Evolutionary conservation across 2,329 filamentous ascomycete genomes (phyloP), one percentile per base, ranked within the genome.

Genomic region (Penicillium sp.): DNA sequence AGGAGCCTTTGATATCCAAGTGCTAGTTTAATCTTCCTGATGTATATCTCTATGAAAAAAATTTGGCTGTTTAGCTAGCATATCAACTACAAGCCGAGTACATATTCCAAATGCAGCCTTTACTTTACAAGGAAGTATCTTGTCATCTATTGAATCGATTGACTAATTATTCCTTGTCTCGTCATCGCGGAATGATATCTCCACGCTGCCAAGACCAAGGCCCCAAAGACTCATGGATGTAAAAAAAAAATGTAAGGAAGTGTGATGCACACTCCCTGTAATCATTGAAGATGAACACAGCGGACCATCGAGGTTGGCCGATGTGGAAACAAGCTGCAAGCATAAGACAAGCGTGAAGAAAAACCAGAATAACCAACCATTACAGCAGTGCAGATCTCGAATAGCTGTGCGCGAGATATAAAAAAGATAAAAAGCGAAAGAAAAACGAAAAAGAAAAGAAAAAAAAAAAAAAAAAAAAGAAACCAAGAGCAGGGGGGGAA

Each of bases 381-480:
- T 64, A 66, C 58, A 61, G 61, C 61, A 62, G 49, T 62, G 54
- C 54, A 64, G 62, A 63, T 56, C 38, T 59, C 54, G 43, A 37
- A 45, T 52, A 52, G 29, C 48, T 56, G 48, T 41, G 49, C 53
- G 38, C 43, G 49, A 47, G 38, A 53, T 53, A 51, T 25, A 45
- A 46, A 56, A 43, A 40, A 25, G 31, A 51, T 37, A 46, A 13
- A 56, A 42, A 13, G 10, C 17, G 4, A 5, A 25, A 25, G 1
- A 8, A 25, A 42, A 15, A 42, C 8, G 7, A 4, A 57, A 54
- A 42, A 13, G 35, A 33, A 13, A 37, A 33, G 13, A 23, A 8
- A 3, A 2, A 57, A 52, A 40, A 12, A 42, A 31, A 13, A 17
- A 13, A 37, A 33, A 10, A 23, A 8, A 3, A 2, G 56, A 52